Evolutionary conservation across 345 rosid species (phyloP).

Genomic region (Trapa incisa): DNA sequence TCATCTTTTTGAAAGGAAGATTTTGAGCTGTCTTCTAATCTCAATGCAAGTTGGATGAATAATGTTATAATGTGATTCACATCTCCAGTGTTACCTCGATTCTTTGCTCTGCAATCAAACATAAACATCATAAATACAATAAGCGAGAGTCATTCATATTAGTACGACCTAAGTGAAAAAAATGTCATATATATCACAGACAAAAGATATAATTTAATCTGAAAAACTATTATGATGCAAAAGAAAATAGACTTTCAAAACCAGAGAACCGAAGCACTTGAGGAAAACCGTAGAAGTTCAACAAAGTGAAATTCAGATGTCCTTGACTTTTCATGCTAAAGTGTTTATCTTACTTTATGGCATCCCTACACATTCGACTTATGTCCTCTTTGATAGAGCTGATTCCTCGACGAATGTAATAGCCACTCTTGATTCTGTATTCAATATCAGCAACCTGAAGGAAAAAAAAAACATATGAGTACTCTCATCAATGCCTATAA

Average conservation of each 20-base stretch:
- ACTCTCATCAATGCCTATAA: conserved; percentile 4
- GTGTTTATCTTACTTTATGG: conserved; percentile 57
- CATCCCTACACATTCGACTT: conserved; percentile 94
- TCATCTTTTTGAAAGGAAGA: conserved; percentile 70
- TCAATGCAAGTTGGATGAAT: conserved; percentile 82
- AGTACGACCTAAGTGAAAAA: too few species aligned
- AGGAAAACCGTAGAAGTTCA: too few species aligned
- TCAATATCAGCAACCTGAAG: conserved; percentile 80
- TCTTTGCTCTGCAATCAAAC: conserved; percentile 53
- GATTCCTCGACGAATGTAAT: conserved; percentile 74
- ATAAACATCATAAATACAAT: conserved; percentile 1
- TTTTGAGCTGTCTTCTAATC: conserved; percentile 71
- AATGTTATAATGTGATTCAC: conserved; percentile 60
- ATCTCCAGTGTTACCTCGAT: conserved; percentile 59
- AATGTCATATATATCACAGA: background rate
- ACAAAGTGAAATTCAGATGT: too few species aligned
- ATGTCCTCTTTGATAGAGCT: conserved; percentile 83
- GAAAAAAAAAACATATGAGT: conserved; percentile 15
- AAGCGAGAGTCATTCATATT: too few species aligned
- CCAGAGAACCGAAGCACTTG: background rate
- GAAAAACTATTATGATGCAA: too few species aligned
- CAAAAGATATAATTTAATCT: background rate
- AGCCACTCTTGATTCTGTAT: conserved; percentile 65
- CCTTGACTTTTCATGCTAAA: background rate
- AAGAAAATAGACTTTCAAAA: background rate